Evolutionary conservation across 805 yeast species (phyloP), one percentile per base, ranked within the genome.

Genomic region (Wickerhamiella azyma): DNA sequence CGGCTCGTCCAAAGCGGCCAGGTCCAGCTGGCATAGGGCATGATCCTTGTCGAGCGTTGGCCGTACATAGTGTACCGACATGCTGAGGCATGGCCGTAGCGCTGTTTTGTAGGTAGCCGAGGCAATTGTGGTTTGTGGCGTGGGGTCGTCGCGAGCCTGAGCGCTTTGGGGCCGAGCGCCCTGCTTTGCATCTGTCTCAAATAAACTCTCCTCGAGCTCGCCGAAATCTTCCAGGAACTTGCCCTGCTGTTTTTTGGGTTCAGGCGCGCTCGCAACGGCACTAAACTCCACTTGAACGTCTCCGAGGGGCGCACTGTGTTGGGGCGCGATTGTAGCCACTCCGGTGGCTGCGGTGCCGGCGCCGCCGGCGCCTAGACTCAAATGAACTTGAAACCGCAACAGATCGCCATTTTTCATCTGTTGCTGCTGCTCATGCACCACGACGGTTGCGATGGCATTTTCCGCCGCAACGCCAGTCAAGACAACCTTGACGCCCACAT

Each of bases 41-140:
- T 53, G 45, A 33, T 54, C 57, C 13, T 54, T 46, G 26, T 54
- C 59, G 18, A 53, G 46, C 6, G 55, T 54, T 1, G 59, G 59
- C 10, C 59, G 48, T 11, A 55, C 46, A 16, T 53, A 49, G 18
- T 55, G 46, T 8, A 56, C 46, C 41, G 53, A 53, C 35, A 53
- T 48, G 17, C 48, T 51, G 2, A 56, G 33, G 6, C 52, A 57
- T 21, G 55, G 56, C 24, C 17, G 39, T 10, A 55, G 48, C 24
- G 47, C 41, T 10, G 51, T 42, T n/a, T 37, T 48, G 14, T 45
- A 30, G 21, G 39, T 37, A 4, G 48, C 45, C n/a, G 52, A 50
- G n/a, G 53, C 56, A 5, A 40, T 45, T 41, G 36, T 52, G 39
- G 33, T 10, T 5, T 7, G 32, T 5, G 4, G 5, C n/a, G 32